Evolutionary conservation across 2,329 filamentous ascomycete species (phyloP).

Genomic region (Dothiorella sarmentorum): DNA sequence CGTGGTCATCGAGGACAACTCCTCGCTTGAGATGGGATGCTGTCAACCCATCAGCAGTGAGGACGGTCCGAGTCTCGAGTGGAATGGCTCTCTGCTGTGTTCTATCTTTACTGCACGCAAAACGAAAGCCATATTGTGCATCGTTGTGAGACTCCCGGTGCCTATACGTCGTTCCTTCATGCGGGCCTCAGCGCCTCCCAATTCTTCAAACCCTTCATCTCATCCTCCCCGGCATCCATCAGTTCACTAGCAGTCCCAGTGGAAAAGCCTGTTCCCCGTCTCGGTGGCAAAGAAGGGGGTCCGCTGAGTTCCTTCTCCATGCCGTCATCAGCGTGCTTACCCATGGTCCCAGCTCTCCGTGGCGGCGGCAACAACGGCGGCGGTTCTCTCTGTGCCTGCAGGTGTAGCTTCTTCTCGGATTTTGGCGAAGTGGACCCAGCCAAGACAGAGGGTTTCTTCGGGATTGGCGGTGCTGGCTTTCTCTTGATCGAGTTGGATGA

Average conservation of each 20-base stretch:
- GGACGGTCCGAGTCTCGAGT: too few relatives aligned
- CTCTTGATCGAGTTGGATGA: conserved; percentile 8
- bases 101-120: too few relatives aligned
- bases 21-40: too few relatives aligned
- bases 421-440: background rate
- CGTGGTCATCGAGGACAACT: too few relatives aligned
- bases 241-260: conserved; percentile 20
- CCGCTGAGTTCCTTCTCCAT: background rate
- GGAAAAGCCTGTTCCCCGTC: conserved; percentile 14
- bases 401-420: conserved; percentile 9
- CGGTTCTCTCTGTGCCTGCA: too few relatives aligned
- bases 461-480: conserved; percentile 14
- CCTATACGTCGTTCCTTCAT: background rate
- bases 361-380: conserved; percentile 5
- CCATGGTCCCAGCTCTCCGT: background rate
- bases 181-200: conserved; percentile 39
- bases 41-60: too few relatives aligned
- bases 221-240: conserved; percentile 33
- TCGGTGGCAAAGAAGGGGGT: conserved; percentile 17
- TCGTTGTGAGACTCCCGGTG: too few relatives aligned
- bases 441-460: conserved; percentile 16
- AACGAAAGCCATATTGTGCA: too few relatives aligned
- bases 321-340: background rate
- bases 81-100: too few relatives aligned
- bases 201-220: conserved; percentile 32